Evolutionary conservation across 1,284 basidiomycete species (phyloP).

Genomic region (Retiboletus flavoniger): DNA sequence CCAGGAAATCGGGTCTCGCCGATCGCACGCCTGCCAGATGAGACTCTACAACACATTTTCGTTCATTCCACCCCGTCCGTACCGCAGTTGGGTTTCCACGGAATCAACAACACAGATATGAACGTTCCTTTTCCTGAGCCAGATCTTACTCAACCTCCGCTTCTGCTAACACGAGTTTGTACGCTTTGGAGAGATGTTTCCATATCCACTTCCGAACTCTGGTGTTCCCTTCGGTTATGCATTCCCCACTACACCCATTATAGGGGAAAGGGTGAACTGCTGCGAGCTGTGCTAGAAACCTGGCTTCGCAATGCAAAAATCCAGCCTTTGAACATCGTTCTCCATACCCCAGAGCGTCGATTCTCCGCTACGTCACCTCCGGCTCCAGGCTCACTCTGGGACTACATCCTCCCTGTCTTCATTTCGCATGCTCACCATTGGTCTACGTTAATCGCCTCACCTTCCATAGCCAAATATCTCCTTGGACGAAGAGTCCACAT

Average conservation of each 20-base stretch:
- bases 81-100: background rate
- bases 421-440: background rate
- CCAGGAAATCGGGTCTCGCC: background rate
- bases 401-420: background rate
- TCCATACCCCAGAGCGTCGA: background rate
- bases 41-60: background rate
- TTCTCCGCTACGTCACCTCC: background rate
- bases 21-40: background rate
- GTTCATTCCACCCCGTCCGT: background rate
- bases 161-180: background rate
- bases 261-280: background rate
- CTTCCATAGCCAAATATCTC: background rate
- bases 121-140: background rate
- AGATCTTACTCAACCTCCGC: background rate
- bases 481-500: background rate
- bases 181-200: background rate
- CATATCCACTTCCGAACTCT: background rate
- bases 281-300: background rate
- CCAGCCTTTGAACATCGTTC: background rate
- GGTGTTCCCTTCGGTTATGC: background rate
- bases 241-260: background rate
- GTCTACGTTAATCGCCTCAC: background rate
- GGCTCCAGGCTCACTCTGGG: background rate
- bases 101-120: background rate
- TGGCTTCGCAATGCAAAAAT: slow-evolving; percentile 1